A percentile compares a stretch with the other conserved stretches of the same genome.
Evolutionary conservation across 1,284 basidiomycete genomes (phyloP).

Genomic region (Trichosporon sp.): DNA sequence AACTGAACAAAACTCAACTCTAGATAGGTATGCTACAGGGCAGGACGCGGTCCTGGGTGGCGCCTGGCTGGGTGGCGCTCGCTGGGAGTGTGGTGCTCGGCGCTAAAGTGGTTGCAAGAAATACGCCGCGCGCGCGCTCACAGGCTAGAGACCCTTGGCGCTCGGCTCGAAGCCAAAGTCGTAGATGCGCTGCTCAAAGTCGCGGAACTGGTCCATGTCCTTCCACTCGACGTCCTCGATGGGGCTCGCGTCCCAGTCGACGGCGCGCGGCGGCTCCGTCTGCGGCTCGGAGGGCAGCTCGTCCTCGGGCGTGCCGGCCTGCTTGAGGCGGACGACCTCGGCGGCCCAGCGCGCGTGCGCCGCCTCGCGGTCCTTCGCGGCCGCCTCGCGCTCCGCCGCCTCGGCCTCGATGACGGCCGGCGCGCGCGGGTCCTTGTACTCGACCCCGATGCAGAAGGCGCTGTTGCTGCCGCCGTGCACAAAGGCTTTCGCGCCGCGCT

Average conservation of each 20-base stretch:
- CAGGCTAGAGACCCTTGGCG: background rate
- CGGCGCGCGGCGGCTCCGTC: background rate
- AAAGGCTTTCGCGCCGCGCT: slow-evolving; percentile 45
- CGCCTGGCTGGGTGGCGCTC: too few species aligned
- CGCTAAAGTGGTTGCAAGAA: too few species aligned
- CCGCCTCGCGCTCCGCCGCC: slow-evolving; percentile 2
- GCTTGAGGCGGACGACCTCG: slow-evolving; percentile 13
- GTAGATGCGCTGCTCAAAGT: slow-evolving; percentile 46
- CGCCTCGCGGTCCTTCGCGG: background rate
- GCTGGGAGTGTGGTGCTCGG: too few species aligned
- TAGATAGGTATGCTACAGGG: too few species aligned
- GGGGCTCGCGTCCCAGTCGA: slow-evolving; percentile 42
- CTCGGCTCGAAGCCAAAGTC: slow-evolving; percentile 43
- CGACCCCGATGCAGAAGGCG: slow-evolving; percentile 37
- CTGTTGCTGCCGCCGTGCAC: slow-evolving; percentile 45
- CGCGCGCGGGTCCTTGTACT: slow-evolving; percentile 40
- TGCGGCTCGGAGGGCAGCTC: slow-evolving; percentile 5
- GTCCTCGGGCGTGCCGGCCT: slow-evolving; percentile 22
- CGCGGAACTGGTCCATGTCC: slow-evolving; percentile 34
- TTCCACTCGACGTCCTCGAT: slow-evolving; percentile 46
- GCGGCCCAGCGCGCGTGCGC: slow-evolving; percentile 13
- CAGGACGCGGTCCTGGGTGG: too few species aligned
- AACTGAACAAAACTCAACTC: too few species aligned
- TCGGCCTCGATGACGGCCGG: slow-evolving; percentile 27
- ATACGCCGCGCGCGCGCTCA: background rate